Evolutionary conservation across 2,329 filamentous ascomycete genomes (phyloP), one percentile per base, ranked within the genome.

Genomic region (Botrytis hyacinthi): DNA sequence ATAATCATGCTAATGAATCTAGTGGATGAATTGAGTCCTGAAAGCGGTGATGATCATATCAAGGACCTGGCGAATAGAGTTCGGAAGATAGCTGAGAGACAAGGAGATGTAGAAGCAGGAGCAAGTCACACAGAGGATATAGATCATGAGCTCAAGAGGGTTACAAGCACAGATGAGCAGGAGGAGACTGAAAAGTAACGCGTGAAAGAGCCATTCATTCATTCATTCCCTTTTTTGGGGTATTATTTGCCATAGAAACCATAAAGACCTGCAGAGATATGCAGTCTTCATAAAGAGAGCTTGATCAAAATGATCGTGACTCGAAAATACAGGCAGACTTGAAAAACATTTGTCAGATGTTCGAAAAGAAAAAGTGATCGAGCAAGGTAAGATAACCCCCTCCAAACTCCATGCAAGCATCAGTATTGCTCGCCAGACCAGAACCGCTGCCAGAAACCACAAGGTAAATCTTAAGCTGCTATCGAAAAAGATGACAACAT

Each of bases 21-120:
- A 72, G 70, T 99, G 77, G 83, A 90, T 74, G 89, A 88, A 44
- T 83, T 98, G 77, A 91, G 93, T 75, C 84, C 88, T 3, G 93
- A 93, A 70, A 96, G 92, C 80, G 90, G 89, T 4, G 96, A 98
- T 84, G 87, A 87, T 75, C 95, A 99, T 85, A 87, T 99, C 71
- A 91, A 88, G 68, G 95, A 98, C 83, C 84, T 99, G 78, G 93
- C 93, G 26, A 83, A 85, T 73, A 87, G 93, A 71, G 91, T 96
- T 61, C 88, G 90, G 79, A 87, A 85, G 70, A 86, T 97, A 71
- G 87, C 91, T 69, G 77, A 79, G 78, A 75, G 71, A 74, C 70
- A 59, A 63, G 71, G 75, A 61, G 71, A 66, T 65, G 72, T 75
- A 59, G 71, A 74, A 74, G 70, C 69, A 74, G 70, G 75, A 72